Conservation (phyloP, 23 red algal species). For the Chondrus crispus region DNA sequence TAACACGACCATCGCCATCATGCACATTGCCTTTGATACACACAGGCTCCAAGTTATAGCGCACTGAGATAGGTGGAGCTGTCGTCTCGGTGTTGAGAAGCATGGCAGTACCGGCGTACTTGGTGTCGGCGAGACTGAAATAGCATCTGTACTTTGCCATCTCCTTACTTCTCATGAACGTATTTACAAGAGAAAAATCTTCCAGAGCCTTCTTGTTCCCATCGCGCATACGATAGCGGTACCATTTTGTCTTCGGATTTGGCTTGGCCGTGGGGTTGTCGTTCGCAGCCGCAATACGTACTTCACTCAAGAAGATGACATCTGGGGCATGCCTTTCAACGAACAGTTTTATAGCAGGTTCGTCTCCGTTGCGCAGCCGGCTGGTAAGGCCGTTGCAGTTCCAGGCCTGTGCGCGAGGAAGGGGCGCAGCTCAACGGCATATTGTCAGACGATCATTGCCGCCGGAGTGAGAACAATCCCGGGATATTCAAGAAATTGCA, state of each 20-base stretch:
- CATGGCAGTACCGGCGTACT: constrained; percentile 62
- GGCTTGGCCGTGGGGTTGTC: neutral
- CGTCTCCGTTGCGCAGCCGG: constrained; percentile 23
- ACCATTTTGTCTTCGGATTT: neutral
- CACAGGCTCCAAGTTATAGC: constrained; percentile 3
- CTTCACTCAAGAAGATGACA: constrained; percentile 52
- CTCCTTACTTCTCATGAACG: neutral
- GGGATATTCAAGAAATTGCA: neutral
- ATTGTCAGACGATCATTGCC: neutral
- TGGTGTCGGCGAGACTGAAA: constrained; percentile 53
- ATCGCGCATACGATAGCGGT: constrained; percentile 19
- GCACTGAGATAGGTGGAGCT: neutral
- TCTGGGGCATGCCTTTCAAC: constrained; percentile 12
- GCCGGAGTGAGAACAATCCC: neutral
- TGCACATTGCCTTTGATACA: constrained; percentile 10
- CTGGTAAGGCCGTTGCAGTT: constrained; percentile 56
- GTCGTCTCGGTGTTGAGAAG: constrained; percentile 25
- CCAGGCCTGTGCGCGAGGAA: neutral
- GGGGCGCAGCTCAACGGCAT: neutral
- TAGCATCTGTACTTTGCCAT: neutral
- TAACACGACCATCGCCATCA: constrained; percentile 40
- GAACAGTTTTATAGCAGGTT: neutral
- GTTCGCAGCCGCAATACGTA: constrained; percentile 26
- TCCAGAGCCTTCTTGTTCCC: neutral
- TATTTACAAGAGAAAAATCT: constrained; percentile 37